Percentiles rank a stretch among this genome's conserved stretches.
These are phyloP conservation scores for Glebionis coronaria DNA, from an alignment of 129 eudicot species.

Conservation along the genomic window DNA sequence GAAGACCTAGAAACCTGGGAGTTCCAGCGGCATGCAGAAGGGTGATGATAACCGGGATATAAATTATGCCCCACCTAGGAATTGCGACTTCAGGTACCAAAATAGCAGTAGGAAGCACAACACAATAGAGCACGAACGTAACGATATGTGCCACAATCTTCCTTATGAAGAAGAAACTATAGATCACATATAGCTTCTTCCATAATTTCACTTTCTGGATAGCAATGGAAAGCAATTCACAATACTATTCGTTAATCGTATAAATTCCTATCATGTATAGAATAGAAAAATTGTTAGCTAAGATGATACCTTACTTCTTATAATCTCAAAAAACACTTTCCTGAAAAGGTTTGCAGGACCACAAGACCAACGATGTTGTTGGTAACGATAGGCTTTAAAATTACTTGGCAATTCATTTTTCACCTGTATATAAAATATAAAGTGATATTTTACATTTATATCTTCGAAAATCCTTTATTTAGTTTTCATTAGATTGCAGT, in stretches of 20 bases:
- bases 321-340: slow-evolving; percentile 42
- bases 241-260: background rate
- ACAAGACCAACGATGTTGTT: slow-evolving; percentile 55
- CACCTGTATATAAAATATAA: slow-evolving; percentile 24
- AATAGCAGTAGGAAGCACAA: slow-evolving; percentile 30
- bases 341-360: slow-evolving; percentile 47
- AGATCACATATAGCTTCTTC: slow-evolving; percentile 30
- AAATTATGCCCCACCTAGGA: slow-evolving; percentile 33
- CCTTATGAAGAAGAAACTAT: slow-evolving; percentile 34
- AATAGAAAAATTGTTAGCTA: background rate
- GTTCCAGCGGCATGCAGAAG: slow-evolving; percentile 28
- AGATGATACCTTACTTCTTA: slow-evolving; percentile 28
- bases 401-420: slow-evolving; percentile 49
- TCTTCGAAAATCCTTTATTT: background rate
- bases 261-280: background rate
- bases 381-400: slow-evolving; percentile 47
- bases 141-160: slow-evolving; percentile 41
- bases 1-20: slow-evolving; percentile 15
- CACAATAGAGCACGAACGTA: slow-evolving; percentile 36
- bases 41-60: slow-evolving; percentile 31
- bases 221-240: background rate
- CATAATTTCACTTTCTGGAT: slow-evolving; percentile 27
- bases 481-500: background rate
- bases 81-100: slow-evolving; percentile 32
- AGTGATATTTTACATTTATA: background rate